A percentile compares a stretch with the other conserved stretches of the same genome.
These are phyloP conservation scores for Lumnitzera racemosa DNA, from an alignment of 345 rosid species.

Conservation along the genomic window DNA sequence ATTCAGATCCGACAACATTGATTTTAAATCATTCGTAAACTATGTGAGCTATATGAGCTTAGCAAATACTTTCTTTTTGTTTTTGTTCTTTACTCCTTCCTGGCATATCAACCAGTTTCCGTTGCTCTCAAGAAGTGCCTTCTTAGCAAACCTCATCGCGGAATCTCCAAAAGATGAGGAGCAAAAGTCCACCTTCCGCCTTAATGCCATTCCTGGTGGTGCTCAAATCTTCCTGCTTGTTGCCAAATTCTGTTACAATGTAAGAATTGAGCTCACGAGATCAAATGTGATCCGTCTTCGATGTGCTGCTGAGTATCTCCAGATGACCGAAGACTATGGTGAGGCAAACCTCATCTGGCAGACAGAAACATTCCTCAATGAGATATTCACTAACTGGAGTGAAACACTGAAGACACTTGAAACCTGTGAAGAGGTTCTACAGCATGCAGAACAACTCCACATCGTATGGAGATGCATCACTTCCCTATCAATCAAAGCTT, in stretches of 20 bases:
- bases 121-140: conserved; percentile 73
- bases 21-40: too few species aligned
- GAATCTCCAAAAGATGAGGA: conserved; percentile 29
- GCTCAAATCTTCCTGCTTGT: conserved; percentile 63
- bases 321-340: conserved; percentile 65
- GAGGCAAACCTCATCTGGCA: conserved; percentile 63
- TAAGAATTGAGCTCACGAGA: conserved; percentile 56
- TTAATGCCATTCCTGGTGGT: conserved; percentile 79
- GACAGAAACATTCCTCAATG: conserved; percentile 59
- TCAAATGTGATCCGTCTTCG: conserved; percentile 55
- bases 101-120: conserved; percentile 50
- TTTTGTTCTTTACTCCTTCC: background rate
- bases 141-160: conserved; percentile 45
- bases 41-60: too few species aligned
- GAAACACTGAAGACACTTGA: conserved; percentile 69
- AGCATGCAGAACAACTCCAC: conserved; percentile 67
- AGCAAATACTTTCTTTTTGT: too few species aligned
- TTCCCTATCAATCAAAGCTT: conserved; percentile 77
- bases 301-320: conserved; percentile 86
- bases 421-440: conserved; percentile 54
- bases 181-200: conserved; percentile 37
- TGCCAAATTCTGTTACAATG: conserved; percentile 82
- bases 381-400: conserved; percentile 53
- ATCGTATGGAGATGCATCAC: conserved; percentile 68
- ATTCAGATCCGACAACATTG: too few species aligned